These are phyloP conservation scores for Kingdonia uniflora DNA, from an alignment of 164 flowering plant genomes.

Conservation along the genomic window DNA sequence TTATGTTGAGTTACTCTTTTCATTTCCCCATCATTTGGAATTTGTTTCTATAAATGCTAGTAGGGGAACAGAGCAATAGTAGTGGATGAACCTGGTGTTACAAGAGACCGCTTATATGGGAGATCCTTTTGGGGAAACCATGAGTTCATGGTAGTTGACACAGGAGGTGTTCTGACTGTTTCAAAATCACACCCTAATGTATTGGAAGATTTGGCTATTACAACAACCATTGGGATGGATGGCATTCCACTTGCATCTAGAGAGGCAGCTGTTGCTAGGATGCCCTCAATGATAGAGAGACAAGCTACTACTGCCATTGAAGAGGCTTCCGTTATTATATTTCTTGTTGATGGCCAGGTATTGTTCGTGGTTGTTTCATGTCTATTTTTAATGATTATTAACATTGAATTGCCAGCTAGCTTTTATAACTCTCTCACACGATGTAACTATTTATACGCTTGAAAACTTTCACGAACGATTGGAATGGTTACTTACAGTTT, in stretches of 20 bases:
- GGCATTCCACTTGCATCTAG: slow-evolving; percentile 77
- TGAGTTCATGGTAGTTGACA: slow-evolving; percentile 93
- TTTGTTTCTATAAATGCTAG: slow-evolving; percentile 8
- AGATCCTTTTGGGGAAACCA: slow-evolving; percentile 86
- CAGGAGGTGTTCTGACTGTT: slow-evolving; percentile 86
- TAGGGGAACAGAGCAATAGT: slow-evolving; percentile 92
- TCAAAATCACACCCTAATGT: slow-evolving; percentile 62
- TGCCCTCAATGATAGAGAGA: slow-evolving; percentile 94
- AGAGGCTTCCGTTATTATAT: slow-evolving; percentile 76
- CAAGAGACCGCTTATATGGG: slow-evolving; percentile 95
- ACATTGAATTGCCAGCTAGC: too few species aligned
- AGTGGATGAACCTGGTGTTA: slow-evolving; percentile 98
- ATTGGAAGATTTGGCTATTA: slow-evolving; percentile 70
- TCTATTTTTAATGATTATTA: too few species aligned
- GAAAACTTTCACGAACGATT: too few species aligned
- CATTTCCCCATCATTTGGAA: neutral
- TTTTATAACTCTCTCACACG: too few species aligned
- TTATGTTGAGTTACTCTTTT: neutral
- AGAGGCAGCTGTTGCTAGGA: slow-evolving; percentile 92
- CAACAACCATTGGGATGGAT: slow-evolving; percentile 93
- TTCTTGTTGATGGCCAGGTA: slow-evolving; percentile 98
- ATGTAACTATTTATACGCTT: too few species aligned
- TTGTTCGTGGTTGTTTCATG: neutral
- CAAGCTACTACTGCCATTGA: slow-evolving; percentile 88
- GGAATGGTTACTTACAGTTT: too few species aligned